These are phyloP conservation scores for Pyrus hybrid DNA, from an alignment of 331 rosid genomes.

Conservation along the genomic window DNA sequence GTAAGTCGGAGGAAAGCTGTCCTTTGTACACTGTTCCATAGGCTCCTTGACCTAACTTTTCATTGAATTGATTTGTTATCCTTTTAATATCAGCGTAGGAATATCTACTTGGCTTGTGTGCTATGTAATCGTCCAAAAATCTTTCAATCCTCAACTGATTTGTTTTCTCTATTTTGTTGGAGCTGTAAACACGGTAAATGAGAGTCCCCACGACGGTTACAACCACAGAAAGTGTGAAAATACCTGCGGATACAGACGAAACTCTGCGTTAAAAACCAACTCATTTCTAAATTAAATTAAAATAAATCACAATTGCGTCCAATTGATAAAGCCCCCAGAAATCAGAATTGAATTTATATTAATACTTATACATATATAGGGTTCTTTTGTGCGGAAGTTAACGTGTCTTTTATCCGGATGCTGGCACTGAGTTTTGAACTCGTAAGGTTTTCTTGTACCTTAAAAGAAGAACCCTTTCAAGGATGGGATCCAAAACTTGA, in stretches of 20 bases:
- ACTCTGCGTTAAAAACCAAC: not conserved
- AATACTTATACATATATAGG: too few species aligned
- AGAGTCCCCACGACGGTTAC: not conserved
- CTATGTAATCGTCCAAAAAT: conserved; percentile 11
- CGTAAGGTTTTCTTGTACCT: too few species aligned
- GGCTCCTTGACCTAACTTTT: not conserved
- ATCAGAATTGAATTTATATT: too few species aligned
- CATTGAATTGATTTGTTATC: conserved; percentile 5
- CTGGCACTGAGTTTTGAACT: too few species aligned
- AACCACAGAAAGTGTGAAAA: not conserved
- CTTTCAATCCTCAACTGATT: not conserved
- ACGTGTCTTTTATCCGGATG: too few species aligned
- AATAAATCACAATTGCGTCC: not conserved
- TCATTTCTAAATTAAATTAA: too few species aligned
- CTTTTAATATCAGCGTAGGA: conserved; percentile 8
- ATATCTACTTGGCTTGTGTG: conserved; percentile 15
- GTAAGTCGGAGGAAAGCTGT: not conserved
- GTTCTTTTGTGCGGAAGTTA: too few species aligned
- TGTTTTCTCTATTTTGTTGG: not conserved
- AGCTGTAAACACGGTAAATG: not conserved
- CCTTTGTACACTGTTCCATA: conserved; percentile 7
- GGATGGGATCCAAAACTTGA: too few species aligned
- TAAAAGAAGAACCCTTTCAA: too few species aligned
- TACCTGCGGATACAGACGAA: not conserved
- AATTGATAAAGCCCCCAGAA: not conserved